phyloP scores from a whole-genome alignment of 176 grass and related monocot species.

The Oryza punctata region DNA sequence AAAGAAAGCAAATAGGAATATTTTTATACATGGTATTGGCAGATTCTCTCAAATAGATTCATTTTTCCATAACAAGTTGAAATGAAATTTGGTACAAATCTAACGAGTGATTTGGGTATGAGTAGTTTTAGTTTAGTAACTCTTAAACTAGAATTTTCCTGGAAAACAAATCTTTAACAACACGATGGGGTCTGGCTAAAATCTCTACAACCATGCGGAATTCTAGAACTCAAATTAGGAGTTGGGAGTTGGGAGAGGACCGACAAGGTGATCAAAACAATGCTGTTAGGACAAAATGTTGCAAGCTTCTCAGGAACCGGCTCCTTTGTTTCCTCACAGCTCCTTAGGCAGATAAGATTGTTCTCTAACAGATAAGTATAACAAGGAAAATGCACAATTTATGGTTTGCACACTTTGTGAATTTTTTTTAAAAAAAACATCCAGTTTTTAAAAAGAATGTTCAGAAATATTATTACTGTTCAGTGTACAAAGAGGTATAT shows the following conservation, averaged over 20 bases:
- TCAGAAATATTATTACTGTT: not conserved
- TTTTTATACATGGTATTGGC: not conserved
- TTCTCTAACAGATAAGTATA: not conserved
- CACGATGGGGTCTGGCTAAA: not conserved
- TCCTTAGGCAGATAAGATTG: not conserved
- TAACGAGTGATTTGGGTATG: too few species aligned
- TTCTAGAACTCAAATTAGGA: not conserved
- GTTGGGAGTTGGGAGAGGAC: conserved; percentile 4
- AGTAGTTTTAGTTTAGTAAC: not conserved
- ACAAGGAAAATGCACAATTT: not conserved
- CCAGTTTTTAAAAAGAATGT: not conserved
- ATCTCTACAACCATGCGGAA: not conserved
- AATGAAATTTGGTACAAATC: too few species aligned
- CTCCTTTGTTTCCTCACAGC: not conserved
- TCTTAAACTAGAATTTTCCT: not conserved
- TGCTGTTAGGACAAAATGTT: not conserved
- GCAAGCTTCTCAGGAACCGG: not conserved
- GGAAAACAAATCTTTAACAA: not conserved
- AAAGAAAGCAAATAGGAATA: not conserved
- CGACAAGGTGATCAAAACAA: not conserved
- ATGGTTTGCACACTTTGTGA: not conserved
- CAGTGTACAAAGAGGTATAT: not conserved
- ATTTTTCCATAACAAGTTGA: not conserved
- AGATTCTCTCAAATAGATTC: conserved; percentile 1
- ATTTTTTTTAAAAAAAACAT: not conserved